Evolutionary conservation across 1,139 yeast species (phyloP), one percentile per base, ranked within the genome.

Genomic region (Diutina catenulata): DNA sequence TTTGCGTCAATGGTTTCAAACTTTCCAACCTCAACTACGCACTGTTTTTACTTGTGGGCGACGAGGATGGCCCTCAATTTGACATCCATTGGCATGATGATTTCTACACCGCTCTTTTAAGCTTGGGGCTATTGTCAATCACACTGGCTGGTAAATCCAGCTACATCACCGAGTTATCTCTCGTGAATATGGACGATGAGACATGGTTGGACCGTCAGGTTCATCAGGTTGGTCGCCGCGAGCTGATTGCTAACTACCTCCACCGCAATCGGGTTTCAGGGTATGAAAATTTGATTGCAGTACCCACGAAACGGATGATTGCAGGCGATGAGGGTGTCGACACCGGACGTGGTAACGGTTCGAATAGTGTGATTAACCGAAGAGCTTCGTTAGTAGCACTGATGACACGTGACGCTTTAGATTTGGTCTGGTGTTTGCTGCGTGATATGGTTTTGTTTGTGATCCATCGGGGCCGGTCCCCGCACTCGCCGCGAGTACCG

Each of bases 61-160:
- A 53, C 21, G 66, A 69, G 33, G 60, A 59, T 5, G 36, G 33
- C 53, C 62, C 38, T 58, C 56, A 47, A 51, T 53, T 42, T 56
- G 41, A 42, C 28, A 39, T 58, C 5, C 47, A 58, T 25, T 52
- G 71, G 41, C 55, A 64, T 38, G 87, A 80, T 50, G 91, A 80
- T 51, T 81, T 80, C 49, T 76, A 76, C 51, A 65, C 80, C 1
- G 73, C 78, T 0, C 56, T 78, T 40, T 62, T 74, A 47, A 74
- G 74, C 45, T 53, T 76, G 38, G 86, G 87, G 0, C 62, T 73
- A 40, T 60, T 80, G 38, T 76, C 83, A 5, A 67, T 80, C 27
- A 72, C 80, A 8, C 75, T 80, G 44, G 79, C 83, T 0, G 79
- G 83, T 2, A 71, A 69, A 43, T 72, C 77, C 14, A 75, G 81